Evolutionary conservation across 2,329 filamentous ascomycete genomes (phyloP).

Genomic region (Lachnellula subtilissima): DNA sequence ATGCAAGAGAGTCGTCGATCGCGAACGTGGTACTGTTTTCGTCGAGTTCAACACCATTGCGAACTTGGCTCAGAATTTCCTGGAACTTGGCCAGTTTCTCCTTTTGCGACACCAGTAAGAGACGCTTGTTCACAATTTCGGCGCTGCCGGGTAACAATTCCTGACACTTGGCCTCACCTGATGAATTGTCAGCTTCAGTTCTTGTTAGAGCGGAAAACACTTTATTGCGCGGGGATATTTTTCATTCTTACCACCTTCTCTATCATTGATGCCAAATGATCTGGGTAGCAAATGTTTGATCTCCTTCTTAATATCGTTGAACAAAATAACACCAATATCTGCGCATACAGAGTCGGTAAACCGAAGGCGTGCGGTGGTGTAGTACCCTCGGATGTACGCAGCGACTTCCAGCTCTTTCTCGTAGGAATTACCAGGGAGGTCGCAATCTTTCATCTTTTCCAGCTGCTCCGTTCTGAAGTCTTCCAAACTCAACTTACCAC

Average conservation of each 20-base stretch:
- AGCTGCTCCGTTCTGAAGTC: conserved; percentile 1
- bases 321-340: conserved; percentile 9
- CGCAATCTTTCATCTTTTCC: conserved; percentile 13
- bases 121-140: background rate
- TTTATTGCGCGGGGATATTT: background rate
- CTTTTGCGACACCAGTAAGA: background rate
- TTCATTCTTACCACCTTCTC: conserved; percentile 11
- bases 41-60: background rate
- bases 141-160: background rate
- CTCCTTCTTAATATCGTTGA: conserved; percentile 3
- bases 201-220: background rate
- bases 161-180: conserved; percentile 4
- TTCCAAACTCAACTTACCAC: background rate
- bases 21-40: background rate
- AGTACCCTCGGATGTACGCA: conserved; percentile 62
- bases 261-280: conserved; percentile 6
- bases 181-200: background rate
- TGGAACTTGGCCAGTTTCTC: background rate
- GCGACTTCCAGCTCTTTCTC: conserved; percentile 56
- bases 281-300: conserved; percentile 13
- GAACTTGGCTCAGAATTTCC: background rate
- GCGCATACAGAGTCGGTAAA: conserved; percentile 50
- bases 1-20: background rate
- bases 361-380: conserved; percentile 58
- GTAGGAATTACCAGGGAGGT: conserved; percentile 55